phyloP scores from a whole-genome alignment of 228 moss, liverwort and hornwort species.

The Sphagnum magellanicum region DNA sequence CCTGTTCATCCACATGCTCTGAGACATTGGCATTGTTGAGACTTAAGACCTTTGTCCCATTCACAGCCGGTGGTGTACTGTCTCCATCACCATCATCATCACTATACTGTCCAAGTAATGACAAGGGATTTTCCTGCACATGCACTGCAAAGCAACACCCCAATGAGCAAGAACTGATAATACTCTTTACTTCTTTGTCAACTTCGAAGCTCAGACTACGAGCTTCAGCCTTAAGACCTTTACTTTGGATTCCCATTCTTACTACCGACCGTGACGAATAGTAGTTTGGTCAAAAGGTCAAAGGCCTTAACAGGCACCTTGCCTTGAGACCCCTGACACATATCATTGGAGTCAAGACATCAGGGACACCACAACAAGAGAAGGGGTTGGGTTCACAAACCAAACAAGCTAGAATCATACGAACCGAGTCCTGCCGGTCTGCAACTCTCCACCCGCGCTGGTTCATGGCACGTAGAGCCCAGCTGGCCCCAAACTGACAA shows the following conservation, averaged over 20 bases:
- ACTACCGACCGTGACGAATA: conserved; percentile 13
- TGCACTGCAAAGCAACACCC: conserved; percentile 39
- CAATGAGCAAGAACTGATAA: conserved; percentile 7
- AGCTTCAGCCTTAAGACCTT: conserved; percentile 21
- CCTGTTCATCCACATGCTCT: conserved; percentile 55
- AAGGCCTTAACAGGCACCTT: conserved; percentile 35
- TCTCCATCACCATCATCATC: conserved; percentile 54
- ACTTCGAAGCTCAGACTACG: conserved; percentile 24
- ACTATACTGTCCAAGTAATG: conserved; percentile 60
- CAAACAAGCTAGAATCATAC: conserved; percentile 90
- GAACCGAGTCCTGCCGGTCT: conserved; percentile 88
- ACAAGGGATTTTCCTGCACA: conserved; percentile 57
- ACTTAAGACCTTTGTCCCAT: conserved; percentile 22
- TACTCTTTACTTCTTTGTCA: conserved; percentile 9
- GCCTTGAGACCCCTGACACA: background rate
- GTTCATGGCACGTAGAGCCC: conserved; percentile 26
- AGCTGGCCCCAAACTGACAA: conserved; percentile 83
- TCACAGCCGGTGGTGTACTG: conserved; percentile 14
- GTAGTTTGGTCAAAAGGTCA: conserved; percentile 22
- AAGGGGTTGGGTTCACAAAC: conserved; percentile 64
- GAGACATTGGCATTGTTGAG: conserved; percentile 16
- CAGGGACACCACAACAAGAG: conserved; percentile 27
- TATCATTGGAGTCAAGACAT: background rate
- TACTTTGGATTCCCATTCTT: conserved; percentile 18
- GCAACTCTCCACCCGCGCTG: conserved; percentile 78